Conservation (phyloP, 1,284 basidiomycete species). For the Heterobasidion occidentale region DNA sequence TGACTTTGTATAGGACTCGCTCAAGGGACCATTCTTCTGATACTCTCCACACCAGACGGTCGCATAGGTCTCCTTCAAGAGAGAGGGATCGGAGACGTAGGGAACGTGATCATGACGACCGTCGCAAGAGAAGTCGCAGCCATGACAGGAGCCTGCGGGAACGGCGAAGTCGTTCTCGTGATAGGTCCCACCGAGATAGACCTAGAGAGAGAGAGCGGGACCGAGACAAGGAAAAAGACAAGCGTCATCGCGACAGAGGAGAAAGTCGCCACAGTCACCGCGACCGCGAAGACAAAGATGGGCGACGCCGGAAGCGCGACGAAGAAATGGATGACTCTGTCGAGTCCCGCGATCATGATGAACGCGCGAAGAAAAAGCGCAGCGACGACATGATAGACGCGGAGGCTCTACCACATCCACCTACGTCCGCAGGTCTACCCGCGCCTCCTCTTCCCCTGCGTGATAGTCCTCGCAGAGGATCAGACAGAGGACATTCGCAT, state of each 20-base stretch:
- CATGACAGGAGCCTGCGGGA: constrained; percentile 30
- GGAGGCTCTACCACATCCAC: constrained; percentile 22
- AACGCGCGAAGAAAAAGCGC: constrained; percentile 51
- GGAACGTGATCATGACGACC: constrained; percentile 47
- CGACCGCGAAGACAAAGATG: constrained; percentile 37
- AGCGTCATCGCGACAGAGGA: constrained; percentile 18
- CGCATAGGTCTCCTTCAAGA: constrained; percentile 60
- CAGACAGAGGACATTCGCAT: constrained; percentile 45
- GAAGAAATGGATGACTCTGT: constrained; percentile 43
- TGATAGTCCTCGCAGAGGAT: constrained; percentile 48
- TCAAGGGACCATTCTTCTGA: constrained; percentile 67
- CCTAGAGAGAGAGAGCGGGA: constrained; percentile 32
- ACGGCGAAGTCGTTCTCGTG: constrained; percentile 35
- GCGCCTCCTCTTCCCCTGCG: constrained; percentile 27
- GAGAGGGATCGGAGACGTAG: constrained; percentile 35
- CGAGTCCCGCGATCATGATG: constrained; percentile 23
- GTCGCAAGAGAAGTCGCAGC: constrained; percentile 38
- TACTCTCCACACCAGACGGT: constrained; percentile 60
- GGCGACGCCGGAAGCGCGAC: constrained; percentile 50
- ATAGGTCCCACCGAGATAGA: constrained; percentile 29
- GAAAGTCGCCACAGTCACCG: constrained; percentile 37
- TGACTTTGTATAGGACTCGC: constrained; percentile 17
- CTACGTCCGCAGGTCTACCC: constrained; percentile 31
- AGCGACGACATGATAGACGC: constrained; percentile 38
- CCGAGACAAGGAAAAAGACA: constrained; percentile 32